Evolutionary conservation across 441 rosid species (phyloP).

Genomic region (Populus hybrid): DNA sequence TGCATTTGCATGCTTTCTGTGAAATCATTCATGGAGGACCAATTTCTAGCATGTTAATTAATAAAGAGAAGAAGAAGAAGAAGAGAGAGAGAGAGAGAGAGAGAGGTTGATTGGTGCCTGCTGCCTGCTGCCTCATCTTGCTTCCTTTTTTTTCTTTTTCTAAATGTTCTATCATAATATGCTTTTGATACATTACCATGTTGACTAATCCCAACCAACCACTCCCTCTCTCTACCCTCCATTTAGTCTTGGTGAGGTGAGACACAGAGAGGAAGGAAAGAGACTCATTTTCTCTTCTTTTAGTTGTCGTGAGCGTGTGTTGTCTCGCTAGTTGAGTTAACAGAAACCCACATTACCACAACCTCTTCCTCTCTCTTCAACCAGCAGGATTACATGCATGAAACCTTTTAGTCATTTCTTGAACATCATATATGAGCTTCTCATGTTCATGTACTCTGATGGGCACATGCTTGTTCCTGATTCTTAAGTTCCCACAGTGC

Average conservation of each 20-base stretch:
- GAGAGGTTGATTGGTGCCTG: neutral
- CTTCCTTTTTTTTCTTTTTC: neutral
- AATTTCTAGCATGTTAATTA: neutral
- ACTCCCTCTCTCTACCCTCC: conserved; percentile 8
- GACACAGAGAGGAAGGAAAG: neutral
- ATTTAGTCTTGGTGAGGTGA: neutral
- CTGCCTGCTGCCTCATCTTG: neutral
- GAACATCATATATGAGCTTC: conserved; percentile 2
- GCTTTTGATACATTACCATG: conserved; percentile 42
- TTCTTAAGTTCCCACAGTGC: neutral
- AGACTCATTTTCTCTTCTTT: neutral
- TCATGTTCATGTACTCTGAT: conserved; percentile 4
- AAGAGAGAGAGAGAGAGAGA: neutral
- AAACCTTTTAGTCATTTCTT: conserved; percentile 12
- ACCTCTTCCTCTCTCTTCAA: neutral
- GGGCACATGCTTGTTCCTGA: neutral
- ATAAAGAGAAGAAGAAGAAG: neutral
- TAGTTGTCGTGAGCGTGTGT: neutral
- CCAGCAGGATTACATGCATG: conserved; percentile 20
- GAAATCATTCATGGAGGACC: conserved; percentile 22
- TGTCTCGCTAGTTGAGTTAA: conserved; percentile 7
- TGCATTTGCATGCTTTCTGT: conserved; percentile 37
- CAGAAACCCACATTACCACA: conserved; percentile 13
- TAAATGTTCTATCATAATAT: conserved; percentile 18
- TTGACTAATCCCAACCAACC: conserved; percentile 49